These are phyloP conservation scores for Kernera saxatilis DNA, from an alignment of 345 rosid genomes.

Conservation along the genomic window DNA sequence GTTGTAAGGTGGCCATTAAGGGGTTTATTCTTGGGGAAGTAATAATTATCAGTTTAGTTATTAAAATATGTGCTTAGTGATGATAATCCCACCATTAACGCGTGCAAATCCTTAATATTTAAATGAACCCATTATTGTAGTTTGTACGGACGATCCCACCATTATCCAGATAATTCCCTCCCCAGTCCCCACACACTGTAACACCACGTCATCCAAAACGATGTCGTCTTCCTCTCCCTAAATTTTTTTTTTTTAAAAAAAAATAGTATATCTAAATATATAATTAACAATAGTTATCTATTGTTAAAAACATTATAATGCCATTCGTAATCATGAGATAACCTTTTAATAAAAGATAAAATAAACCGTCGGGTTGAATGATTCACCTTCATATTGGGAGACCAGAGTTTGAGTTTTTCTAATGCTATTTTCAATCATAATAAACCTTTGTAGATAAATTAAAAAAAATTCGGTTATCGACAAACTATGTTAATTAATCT, in stretches of 20 bases:
- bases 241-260: neutral
- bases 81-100: constrained; percentile 23
- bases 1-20: constrained; percentile 18
- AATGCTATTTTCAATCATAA: neutral
- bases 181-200: constrained; percentile 4
- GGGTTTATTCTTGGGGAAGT: constrained; percentile 10
- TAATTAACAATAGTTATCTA: neutral
- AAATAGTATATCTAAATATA: neutral
- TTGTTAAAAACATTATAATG: neutral
- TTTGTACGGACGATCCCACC: constrained; percentile 30
- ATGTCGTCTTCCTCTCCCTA: neutral
- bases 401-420: neutral
- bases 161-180: constrained; percentile 3
- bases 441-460: neutral
- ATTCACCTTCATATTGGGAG: too few relatives aligned
- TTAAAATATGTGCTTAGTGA: constrained; percentile 19
- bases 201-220: constrained; percentile 14
- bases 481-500: too few relatives aligned
- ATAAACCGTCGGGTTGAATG: neutral
- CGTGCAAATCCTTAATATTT: constrained; percentile 28
- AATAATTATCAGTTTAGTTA: neutral
- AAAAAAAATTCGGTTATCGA: too few relatives aligned
- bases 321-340: neutral
- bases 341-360: neutral
- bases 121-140: constrained; percentile 17